A percentile compares a stretch with the other conserved stretches of the same genome.
Evolutionary conservation across 805 yeast genomes (phyloP).

Genomic region (Cephaloascus albidus): DNA sequence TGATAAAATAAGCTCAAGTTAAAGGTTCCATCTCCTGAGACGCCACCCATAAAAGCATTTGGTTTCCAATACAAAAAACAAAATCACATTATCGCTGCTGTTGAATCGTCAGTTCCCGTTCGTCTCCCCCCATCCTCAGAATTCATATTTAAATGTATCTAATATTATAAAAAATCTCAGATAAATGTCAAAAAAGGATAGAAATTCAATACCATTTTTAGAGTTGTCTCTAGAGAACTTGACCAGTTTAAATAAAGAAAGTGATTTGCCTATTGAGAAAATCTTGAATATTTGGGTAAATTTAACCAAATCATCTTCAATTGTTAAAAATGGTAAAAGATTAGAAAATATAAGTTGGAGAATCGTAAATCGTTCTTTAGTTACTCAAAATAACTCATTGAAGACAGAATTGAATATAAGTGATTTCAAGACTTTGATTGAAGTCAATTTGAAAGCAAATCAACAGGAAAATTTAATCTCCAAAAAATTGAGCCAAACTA

Average conservation of each 20-base stretch:
- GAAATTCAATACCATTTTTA: neutral
- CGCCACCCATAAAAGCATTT: no score
- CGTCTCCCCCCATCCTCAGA: neutral
- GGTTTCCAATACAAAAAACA: no score
- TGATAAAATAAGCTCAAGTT: no score
- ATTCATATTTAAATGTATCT: neutral
- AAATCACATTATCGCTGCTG: no score
- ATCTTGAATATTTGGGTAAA: neutral
- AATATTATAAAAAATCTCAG: neutral
- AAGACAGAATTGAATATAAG: conserved; percentile 11
- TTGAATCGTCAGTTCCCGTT: no score
- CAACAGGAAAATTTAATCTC: conserved; percentile 10
- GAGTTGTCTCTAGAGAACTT: neutral
- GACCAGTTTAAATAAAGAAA: neutral
- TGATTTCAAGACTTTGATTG: conserved; percentile 16
- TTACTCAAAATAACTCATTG: conserved; percentile 1
- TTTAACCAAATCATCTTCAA: conserved; percentile 18
- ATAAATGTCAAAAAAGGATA: neutral
- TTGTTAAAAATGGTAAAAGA: conserved; percentile 19
- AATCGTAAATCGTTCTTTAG: conserved; percentile 18
- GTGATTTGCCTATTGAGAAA: neutral
- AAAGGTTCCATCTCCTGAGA: no score
- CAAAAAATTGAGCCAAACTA: conserved; percentile 8
- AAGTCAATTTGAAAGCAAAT: conserved; percentile 13
- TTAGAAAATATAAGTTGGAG: conserved; percentile 26